Evolutionary conservation across 441 rosid genomes (phyloP), one percentile per base, ranked within the genome.

Genomic region (Dalechampia spathulata): DNA sequence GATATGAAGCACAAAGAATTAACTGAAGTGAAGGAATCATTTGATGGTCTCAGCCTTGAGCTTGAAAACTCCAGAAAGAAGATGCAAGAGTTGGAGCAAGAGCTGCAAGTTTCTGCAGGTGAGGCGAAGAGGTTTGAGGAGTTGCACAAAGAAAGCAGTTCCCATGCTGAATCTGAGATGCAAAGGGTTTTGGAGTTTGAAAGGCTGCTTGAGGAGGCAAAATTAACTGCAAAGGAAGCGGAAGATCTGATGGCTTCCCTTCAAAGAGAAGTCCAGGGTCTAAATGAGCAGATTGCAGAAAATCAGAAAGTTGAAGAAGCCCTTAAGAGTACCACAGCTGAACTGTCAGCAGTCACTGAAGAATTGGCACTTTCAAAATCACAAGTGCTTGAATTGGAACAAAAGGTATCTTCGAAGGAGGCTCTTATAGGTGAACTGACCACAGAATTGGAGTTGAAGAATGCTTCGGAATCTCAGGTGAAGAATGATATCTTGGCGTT

Each of bases 121-220:
- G 97, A 89, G 67, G 83, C 86, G 38, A 78, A 59, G 72, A 89
- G 78, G 70, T 90, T 78, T 44, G 91, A 90, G 75, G 96, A 83
- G 61, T 74, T 93, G 74, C 97, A 87, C 68, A 81, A 74, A 62
- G 59, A 87, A 74, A 87, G 89, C 19, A 83, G 86, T 34, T 82
- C 75, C 23, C 91, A 75, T 69, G 95, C 91, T 16, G 93, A 87
- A 68, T 82, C 89, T 51, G 87, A 85, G 77, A 65, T 75, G 5
- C 85, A 81, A 65, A 80, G 78, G 65, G 97, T 91, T 39, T 62
- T 55, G 78, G 96, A 90, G 69, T 83, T 82, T 34, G 90, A 84
- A 67, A 77, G 68, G 79, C 74, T 83, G 66, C 86, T 87, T 69
- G 80, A 83, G 60, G 77, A 63, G 37, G 79, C 90, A 6, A 87